Percentiles rank a stretch among this genome's conserved stretches.
Conservation (phyloP, 306 rosid species). For the Trichosanthes truncata region DNA sequence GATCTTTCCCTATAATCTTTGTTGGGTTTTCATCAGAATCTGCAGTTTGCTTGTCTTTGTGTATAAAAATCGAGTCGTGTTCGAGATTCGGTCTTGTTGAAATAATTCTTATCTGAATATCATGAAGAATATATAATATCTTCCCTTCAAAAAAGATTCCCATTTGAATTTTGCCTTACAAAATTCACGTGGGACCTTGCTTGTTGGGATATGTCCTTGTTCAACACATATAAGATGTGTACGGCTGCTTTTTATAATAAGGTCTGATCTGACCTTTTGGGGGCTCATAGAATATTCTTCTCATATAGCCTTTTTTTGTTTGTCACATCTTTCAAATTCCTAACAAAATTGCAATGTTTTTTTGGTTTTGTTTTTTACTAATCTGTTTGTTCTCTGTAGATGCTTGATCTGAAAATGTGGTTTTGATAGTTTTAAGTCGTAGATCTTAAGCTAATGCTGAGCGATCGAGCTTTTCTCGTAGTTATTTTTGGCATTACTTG, state of each 20-base stretch:
- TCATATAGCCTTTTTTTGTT: constrained; percentile 3
- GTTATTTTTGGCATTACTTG: background rate
- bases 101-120: constrained; percentile 13
- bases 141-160: background rate
- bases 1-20: background rate
- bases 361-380: background rate
- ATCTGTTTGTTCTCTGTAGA: background rate
- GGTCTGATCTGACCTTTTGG: constrained; percentile 13
- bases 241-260: constrained; percentile 10
- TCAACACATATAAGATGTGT: constrained; percentile 13
- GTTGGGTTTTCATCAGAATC: background rate
- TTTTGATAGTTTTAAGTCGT: background rate
- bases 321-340: background rate
- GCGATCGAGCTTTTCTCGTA: background rate
- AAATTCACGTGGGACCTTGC: constrained; percentile 14
- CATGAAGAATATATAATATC: background rate
- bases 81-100: background rate
- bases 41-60: constrained; percentile 9
- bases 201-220: constrained; percentile 14
- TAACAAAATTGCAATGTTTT: background rate
- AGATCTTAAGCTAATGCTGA: background rate
- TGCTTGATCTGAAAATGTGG: background rate
- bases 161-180: background rate
- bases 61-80: background rate
- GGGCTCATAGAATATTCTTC: constrained; percentile 11